Evolutionary conservation across 2,329 filamentous ascomycete genomes (phyloP), one percentile per base, ranked within the genome.

Genomic region (Calonectria multiphialidica): DNA sequence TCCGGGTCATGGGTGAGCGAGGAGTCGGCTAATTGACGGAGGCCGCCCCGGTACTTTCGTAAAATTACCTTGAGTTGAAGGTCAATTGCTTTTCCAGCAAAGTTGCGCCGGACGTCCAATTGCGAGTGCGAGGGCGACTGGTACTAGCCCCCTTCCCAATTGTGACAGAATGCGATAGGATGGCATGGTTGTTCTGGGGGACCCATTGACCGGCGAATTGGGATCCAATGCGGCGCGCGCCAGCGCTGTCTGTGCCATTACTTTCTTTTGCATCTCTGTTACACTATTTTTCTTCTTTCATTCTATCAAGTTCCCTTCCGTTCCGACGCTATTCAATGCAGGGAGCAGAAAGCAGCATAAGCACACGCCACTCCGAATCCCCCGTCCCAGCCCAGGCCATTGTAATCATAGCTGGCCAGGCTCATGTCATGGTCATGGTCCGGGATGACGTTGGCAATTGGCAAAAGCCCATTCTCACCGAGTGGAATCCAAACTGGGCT

Each of bases 371-470:
- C 45, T 49, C 53, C 35, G 42, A 70, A 59, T 45, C 44, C 53
- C 44, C 44, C 35, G 55, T 63, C 63, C 55, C 53, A 40, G 35
- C n/a, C 49, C 23, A 57, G 35, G 21, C 37, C 50, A 67, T 66
- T 25, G 49, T 18, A 30, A 40, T 28, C 18, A 25, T 42, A 25
- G 30, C 35, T n/a, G 25, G 49, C 45, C 23, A 30, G 25, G 67
- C 28, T 44, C 40, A 63, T 71, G 44, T n/a, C 64, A 57, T 68
- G 44, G 53, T 15, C 33, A 49, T 68, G 44, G 64, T n/a, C 28
- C 37, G 44, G 53, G 73, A 76, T 76, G 77, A 78, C 73, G 77
- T 73, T 77, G 59, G 66, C 45, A 72, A 72, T 74, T 71, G 73
- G 70, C 53, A 42, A 74, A 75, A 78, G 70, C 45, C 69, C 71